Conservation (phyloP, 148 eudicot genomes). For the Arctostaphylos glauca region DNA sequence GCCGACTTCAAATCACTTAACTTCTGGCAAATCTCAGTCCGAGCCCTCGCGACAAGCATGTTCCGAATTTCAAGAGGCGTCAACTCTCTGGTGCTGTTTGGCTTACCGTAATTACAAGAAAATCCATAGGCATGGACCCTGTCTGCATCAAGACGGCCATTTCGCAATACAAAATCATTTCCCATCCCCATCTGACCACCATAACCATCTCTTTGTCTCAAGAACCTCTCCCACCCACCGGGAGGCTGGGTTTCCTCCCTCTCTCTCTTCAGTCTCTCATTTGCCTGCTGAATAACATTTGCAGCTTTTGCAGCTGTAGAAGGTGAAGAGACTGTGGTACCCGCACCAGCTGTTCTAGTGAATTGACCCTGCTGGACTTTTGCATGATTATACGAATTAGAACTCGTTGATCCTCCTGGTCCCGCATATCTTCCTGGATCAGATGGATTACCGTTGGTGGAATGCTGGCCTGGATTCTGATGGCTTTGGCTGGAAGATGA, state of each 20-base stretch:
- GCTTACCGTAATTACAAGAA: slow-evolving; percentile 23
- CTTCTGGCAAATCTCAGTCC: slow-evolving; percentile 40
- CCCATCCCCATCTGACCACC: slow-evolving; percentile 27
- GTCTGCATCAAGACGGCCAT: slow-evolving; percentile 5
- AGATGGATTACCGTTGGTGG: slow-evolving; percentile 17
- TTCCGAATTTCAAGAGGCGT: slow-evolving; percentile 37
- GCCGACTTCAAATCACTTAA: slow-evolving; percentile 38
- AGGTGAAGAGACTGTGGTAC: slow-evolving; percentile 17
- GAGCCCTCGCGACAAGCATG: slow-evolving; percentile 52
- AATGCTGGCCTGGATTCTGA: slow-evolving; percentile 30
- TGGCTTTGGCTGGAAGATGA: slow-evolving; percentile 28
- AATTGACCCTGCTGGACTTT: slow-evolving; percentile 15
- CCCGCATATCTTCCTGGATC: slow-evolving; percentile 19
- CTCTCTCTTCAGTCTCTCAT: slow-evolving; percentile 53
- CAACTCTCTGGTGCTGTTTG: slow-evolving; percentile 41
- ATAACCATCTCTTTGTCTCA: slow-evolving; percentile 28
- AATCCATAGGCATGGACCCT: slow-evolving; percentile 21
- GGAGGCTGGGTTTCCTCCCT: slow-evolving; percentile 33
- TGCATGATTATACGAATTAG: slow-evolving; percentile 16
- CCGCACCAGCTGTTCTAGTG: slow-evolving; percentile 18
- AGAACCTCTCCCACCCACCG: slow-evolving; percentile 22
- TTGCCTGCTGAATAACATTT: slow-evolving; percentile 32
- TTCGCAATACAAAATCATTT: slow-evolving; percentile 20
- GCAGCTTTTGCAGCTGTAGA: slow-evolving; percentile 43
- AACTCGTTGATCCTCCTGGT: slow-evolving; percentile 18